phyloP scores from a whole-genome alignment of 2,329 filamentous ascomycete genomes.

The Shiraia sp. region DNA sequence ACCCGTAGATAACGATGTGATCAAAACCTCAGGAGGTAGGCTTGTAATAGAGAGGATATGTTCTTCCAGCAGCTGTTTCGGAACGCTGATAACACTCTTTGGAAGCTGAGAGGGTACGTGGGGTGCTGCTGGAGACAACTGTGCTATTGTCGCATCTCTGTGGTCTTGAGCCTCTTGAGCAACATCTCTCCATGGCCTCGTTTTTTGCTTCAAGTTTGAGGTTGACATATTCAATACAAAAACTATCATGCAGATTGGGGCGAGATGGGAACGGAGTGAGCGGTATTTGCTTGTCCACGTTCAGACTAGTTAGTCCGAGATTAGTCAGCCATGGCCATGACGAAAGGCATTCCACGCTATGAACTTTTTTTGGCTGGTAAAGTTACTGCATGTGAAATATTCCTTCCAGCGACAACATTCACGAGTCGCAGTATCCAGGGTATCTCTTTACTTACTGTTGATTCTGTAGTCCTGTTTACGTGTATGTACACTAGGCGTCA shows the following conservation, averaged over 20 bases:
- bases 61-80: slow-evolving; percentile 18
- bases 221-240: slow-evolving; percentile 4
- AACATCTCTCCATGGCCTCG: slow-evolving; percentile 27
- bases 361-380: too few relatives aligned
- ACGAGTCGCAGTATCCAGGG: too few relatives aligned
- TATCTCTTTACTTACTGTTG: slow-evolving; percentile 10
- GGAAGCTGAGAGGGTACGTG: slow-evolving; percentile 24
- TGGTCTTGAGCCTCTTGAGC: slow-evolving; percentile 31
- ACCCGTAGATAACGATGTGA: slow-evolving; percentile 18
- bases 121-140: slow-evolving; percentile 20
- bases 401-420: too few relatives aligned
- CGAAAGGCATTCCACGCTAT: too few relatives aligned
- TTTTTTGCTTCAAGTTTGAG: slow-evolving; percentile 8
- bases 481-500: slow-evolving; percentile 26
- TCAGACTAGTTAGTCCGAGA: too few relatives aligned
- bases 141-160: slow-evolving; percentile 28
- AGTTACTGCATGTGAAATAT: too few relatives aligned
- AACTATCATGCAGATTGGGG: too few relatives aligned
- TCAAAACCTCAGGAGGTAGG: slow-evolving; percentile 24
- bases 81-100: slow-evolving; percentile 21
- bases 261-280: too few relatives aligned
- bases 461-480: slow-evolving; percentile 5
- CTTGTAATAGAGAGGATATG: slow-evolving; percentile 20
- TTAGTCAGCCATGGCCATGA: too few relatives aligned
- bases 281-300: too few relatives aligned